These are phyloP conservation scores for Setaria viridis DNA, from an alignment of 202 grass and related monocot genomes.

Conservation along the genomic window DNA sequence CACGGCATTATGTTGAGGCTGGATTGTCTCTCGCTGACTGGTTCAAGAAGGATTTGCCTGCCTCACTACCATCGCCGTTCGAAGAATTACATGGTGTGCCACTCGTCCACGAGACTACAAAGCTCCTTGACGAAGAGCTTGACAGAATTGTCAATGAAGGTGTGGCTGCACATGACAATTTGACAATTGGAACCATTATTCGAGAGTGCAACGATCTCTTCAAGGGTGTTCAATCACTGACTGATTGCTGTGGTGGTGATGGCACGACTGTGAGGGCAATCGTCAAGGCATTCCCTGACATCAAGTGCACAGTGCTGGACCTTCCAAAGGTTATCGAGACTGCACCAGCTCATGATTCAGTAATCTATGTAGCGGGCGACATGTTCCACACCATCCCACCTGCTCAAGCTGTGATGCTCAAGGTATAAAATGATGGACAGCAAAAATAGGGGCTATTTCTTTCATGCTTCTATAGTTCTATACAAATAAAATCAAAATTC, in stretches of 20 bases:
- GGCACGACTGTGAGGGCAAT: not conserved
- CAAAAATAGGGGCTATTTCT: no score
- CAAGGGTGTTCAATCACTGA: not conserved
- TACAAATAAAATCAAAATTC: no score
- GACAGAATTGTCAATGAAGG: not conserved
- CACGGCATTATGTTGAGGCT: not conserved
- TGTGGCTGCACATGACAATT: not conserved
- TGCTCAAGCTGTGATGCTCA: not conserved
- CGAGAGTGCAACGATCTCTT: not conserved
- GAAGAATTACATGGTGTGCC: conserved; percentile 15
- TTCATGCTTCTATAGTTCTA: no score
- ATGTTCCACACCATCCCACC: not conserved
- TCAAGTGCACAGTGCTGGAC: conserved; percentile 33
- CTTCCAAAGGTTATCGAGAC: not conserved
- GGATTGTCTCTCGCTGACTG: not conserved
- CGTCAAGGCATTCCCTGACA: not conserved
- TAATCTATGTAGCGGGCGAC: not conserved
- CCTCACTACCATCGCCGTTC: not conserved
- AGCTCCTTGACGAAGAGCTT: not conserved
- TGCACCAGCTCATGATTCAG: not conserved
- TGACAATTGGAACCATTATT: not conserved
- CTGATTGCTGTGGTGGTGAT: not conserved
- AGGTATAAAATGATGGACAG: not conserved
- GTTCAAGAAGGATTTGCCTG: conserved; percentile 15
- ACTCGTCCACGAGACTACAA: not conserved